phyloP scores from a whole-genome alignment of 352 stramenopile genomes.

The Saprolegnia parasitica region DNA sequence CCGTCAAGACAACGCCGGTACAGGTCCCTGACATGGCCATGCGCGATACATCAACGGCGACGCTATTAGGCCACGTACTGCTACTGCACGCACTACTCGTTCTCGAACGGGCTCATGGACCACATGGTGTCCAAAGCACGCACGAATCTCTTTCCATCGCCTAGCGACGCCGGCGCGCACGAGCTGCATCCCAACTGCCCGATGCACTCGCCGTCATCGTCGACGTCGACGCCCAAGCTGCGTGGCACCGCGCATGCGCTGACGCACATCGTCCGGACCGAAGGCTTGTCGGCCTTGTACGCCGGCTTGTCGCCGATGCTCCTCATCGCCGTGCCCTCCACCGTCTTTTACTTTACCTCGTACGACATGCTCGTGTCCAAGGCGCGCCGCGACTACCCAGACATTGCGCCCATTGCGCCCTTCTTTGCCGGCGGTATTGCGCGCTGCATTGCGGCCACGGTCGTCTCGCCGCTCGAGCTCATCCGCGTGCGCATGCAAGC shows the following conservation, averaged over 20 bases:
- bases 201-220: conserved; percentile 24
- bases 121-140: conserved; percentile 67
- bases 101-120: conserved; percentile 78
- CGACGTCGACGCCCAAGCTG: conserved; percentile 32
- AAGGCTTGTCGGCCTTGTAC: conserved; percentile 64
- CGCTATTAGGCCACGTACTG: conserved; percentile 27
- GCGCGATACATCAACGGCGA: neutral
- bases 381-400: conserved; percentile 39
- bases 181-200: conserved; percentile 13
- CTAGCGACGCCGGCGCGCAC: neutral
- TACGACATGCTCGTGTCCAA: conserved; percentile 79
- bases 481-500: conserved; percentile 85
- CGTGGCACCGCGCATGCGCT: conserved; percentile 60
- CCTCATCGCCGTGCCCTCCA: conserved; percentile 90
- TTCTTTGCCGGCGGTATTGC: conserved; percentile 45
- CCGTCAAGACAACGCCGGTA: conserved; percentile 13
- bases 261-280: conserved; percentile 53
- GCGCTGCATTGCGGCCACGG: conserved; percentile 47
- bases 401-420: conserved; percentile 42
- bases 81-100: conserved; percentile 52
- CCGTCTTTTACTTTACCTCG: conserved; percentile 90
- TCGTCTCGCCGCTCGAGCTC: conserved; percentile 83
- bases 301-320: conserved; percentile 85
- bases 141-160: neutral
- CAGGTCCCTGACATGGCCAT: neutral